phyloP scores from a whole-genome alignment of 164 flowering plant genomes.

The Taxillus chinensis region DNA sequence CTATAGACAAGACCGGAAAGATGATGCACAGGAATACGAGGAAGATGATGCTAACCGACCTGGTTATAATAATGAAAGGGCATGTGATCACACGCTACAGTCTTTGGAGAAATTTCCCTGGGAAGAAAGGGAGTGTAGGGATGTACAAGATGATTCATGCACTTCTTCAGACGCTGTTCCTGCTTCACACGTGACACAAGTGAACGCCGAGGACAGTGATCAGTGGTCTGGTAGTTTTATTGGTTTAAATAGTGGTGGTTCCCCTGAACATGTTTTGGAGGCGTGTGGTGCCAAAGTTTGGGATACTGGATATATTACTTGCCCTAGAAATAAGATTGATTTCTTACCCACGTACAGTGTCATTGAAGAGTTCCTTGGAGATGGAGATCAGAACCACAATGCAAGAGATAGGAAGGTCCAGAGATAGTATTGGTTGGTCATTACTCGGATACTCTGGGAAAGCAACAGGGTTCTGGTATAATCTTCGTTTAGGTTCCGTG shows the following conservation, averaged over 20 bases:
- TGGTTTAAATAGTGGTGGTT: conserved; percentile 7
- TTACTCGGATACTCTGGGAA: not conserved
- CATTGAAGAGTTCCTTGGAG: conserved; percentile 68
- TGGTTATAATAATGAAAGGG: conserved; percentile 1
- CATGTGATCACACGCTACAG: conserved; percentile 1
- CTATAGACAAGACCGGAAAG: not conserved
- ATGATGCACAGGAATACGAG: conserved; percentile 6
- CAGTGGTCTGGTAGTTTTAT: conserved; percentile 15
- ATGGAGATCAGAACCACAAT: conserved; percentile 25
- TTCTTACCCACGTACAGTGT: conserved; percentile 47
- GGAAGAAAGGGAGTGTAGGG: conserved; percentile 18
- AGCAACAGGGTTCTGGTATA: conserved; percentile 2
- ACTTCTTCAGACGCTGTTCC: conserved; percentile 25
- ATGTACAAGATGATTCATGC: conserved; percentile 33
- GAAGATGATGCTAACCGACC: conserved; percentile 9
- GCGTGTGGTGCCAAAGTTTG: conserved; percentile 39
- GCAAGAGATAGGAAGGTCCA: conserved; percentile 20
- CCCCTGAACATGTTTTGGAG: conserved; percentile 26
- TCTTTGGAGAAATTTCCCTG: conserved; percentile 5
- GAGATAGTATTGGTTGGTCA: conserved; percentile 7
- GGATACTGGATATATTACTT: conserved; percentile 29
- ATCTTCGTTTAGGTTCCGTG: not conserved
- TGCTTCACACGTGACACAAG: conserved; percentile 11
- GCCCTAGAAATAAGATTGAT: conserved; percentile 28
- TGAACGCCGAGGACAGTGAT: conserved; percentile 13